phyloP scores from a whole-genome alignment of 2,329 filamentous ascomycete species.

The Scorias spongiosa region DNA sequence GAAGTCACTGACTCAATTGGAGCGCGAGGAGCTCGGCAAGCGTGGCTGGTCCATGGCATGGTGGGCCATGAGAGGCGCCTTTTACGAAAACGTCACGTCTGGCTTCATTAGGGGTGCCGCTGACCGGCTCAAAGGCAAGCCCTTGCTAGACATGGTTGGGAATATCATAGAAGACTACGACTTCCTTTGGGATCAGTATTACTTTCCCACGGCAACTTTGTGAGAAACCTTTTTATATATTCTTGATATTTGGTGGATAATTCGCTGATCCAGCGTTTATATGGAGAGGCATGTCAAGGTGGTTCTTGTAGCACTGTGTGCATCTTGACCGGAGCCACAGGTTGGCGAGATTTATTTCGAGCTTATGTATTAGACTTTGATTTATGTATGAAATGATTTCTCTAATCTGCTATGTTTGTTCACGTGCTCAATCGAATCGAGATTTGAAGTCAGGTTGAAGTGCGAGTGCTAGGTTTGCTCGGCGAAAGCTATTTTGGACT shows the following conservation, averaged over 20 bases:
- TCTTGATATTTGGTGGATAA: too few relatives aligned
- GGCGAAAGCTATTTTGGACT: too few relatives aligned
- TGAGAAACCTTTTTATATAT: conserved; percentile 12
- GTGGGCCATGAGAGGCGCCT: conserved; percentile 95
- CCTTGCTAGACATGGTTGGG: conserved; percentile 65
- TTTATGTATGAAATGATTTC: too few relatives aligned
- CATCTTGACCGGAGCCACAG: too few relatives aligned
- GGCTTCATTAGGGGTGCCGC: conserved; percentile 54
- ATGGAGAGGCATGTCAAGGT: neutral
- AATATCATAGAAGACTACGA: conserved; percentile 91
- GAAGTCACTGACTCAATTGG: conserved; percentile 64
- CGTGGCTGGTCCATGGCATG: conserved; percentile 82
- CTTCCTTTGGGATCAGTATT: conserved; percentile 96
- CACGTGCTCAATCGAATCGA: too few relatives aligned
- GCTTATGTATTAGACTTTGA: too few relatives aligned
- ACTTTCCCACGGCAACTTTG: conserved; percentile 57
- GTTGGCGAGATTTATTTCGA: too few relatives aligned
- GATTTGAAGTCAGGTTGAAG: too few relatives aligned
- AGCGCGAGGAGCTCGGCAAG: conserved; percentile 78
- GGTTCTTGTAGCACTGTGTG: too few relatives aligned
- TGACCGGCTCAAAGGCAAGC: conserved; percentile 52
- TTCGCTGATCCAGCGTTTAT: neutral
- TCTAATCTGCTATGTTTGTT: too few relatives aligned
- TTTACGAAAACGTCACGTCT: conserved; percentile 80
- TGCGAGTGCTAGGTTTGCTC: too few relatives aligned